Percentiles rank a stretch among this genome's conserved stretches.
Evolutionary conservation across 768 basidiomycete species (phyloP).

Genomic region (Collybia nuda): DNA sequence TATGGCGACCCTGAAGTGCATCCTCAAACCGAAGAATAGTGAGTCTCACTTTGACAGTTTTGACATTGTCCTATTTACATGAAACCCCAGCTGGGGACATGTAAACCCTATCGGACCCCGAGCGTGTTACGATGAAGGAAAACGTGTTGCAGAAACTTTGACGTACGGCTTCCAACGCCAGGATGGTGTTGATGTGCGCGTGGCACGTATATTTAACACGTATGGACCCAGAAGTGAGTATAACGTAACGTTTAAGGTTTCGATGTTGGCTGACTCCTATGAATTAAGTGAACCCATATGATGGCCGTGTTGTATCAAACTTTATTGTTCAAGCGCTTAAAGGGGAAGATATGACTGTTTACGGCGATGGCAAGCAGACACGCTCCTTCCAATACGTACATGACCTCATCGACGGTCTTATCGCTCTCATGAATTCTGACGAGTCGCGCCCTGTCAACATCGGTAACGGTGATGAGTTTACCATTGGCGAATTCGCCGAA

Average conservation of each 20-base stretch:
- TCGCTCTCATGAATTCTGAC: slow-evolving; percentile 91
- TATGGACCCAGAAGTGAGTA: slow-evolving; percentile 80
- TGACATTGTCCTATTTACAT: slow-evolving; percentile 2
- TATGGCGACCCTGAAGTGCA: slow-evolving; percentile 99
- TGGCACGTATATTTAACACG: slow-evolving; percentile 98
- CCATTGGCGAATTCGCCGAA: slow-evolving; percentile 91
- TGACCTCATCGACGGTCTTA: slow-evolving; percentile 93
- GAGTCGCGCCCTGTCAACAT: slow-evolving; percentile 96
- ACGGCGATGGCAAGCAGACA: slow-evolving; percentile 91
- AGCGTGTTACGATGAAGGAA: slow-evolving; percentile 99
- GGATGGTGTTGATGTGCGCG: slow-evolving; percentile 93
- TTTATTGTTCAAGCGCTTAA: slow-evolving; percentile 97
- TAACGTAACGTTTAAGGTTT: background rate
- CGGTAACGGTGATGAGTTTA: slow-evolving; percentile 94
- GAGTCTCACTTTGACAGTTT: slow-evolving; percentile 29
- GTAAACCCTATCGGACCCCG: slow-evolving; percentile 98
- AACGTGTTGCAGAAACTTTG: slow-evolving; percentile 97
- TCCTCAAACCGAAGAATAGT: slow-evolving; percentile 96
- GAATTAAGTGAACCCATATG: slow-evolving; percentile 84
- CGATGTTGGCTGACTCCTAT: slow-evolving; percentile 11
- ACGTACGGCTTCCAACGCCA: slow-evolving; percentile 96
- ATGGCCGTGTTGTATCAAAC: slow-evolving; percentile 98
- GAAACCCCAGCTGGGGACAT: slow-evolving; percentile 78
- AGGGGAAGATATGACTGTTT: slow-evolving; percentile 96
- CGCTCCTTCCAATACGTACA: slow-evolving; percentile 98